phyloP scores from a whole-genome alignment of 164 flowering plant genomes.

The Magnolia changhungtana region DNA sequence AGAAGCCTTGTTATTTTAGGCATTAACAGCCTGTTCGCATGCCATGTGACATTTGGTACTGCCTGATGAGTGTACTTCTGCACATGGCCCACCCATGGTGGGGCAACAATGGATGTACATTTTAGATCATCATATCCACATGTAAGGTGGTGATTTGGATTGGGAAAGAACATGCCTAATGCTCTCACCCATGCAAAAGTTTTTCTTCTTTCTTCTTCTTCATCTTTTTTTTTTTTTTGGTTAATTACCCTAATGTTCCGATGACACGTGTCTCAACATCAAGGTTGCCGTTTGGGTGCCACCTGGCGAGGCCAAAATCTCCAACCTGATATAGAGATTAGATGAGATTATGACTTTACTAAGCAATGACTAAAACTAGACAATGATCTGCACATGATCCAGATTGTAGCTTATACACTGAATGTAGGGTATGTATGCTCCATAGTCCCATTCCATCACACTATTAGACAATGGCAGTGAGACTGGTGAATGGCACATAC shows the following conservation, averaged over 20 bases:
- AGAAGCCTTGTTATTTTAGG: too few relatives aligned
- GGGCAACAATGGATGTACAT: not conserved
- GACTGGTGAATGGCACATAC: not conserved
- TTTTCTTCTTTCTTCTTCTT: not conserved
- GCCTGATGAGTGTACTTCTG: too few relatives aligned
- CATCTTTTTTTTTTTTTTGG: not conserved
- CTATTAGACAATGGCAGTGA: not conserved
- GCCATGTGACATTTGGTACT: too few relatives aligned
- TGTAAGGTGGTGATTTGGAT: not conserved
- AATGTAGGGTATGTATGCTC: not conserved
- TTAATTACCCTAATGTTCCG: constrained; percentile 66
- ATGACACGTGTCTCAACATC: constrained; percentile 37
- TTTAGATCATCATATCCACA: not conserved
- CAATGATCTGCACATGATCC: not conserved
- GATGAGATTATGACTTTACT: not conserved
- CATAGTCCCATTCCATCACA: not conserved
- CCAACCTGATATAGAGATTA: constrained; percentile 46
- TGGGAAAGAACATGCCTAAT: not conserved
- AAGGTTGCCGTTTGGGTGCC: constrained; percentile 51
- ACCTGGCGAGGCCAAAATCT: constrained; percentile 82
- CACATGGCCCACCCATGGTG: too few relatives aligned
- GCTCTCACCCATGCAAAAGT: not conserved
- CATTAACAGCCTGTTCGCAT: too few relatives aligned
- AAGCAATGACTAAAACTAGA: not conserved
- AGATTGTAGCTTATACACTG: not conserved